A percentile compares a stretch with the other conserved stretches of the same genome.
These are phyloP conservation scores for Ceratobasidium sp. DNA, from an alignment of 1,284 basidiomycete genomes.

Conservation along the genomic window DNA sequence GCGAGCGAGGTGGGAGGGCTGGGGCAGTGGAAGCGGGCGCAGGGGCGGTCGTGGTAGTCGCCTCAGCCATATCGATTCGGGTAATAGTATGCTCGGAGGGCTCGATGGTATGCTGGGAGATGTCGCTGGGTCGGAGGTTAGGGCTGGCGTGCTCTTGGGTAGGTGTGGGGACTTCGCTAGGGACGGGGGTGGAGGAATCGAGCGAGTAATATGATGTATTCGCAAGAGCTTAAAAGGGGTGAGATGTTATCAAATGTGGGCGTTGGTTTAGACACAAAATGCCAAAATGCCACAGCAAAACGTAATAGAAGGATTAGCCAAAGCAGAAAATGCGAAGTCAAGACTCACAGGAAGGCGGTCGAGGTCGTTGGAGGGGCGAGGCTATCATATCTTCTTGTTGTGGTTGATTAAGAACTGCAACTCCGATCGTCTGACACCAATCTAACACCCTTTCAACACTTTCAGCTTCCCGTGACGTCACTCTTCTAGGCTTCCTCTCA, in stretches of 20 bases:
- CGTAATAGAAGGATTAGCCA: not conserved
- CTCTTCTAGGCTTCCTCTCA: no score
- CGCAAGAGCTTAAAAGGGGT: conserved; percentile 12
- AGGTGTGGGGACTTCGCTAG: conserved; percentile 25
- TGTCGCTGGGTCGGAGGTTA: conserved; percentile 15
- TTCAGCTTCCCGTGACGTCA: conserved; percentile 23
- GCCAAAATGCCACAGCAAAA: conserved; percentile 5
- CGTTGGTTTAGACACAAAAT: not conserved
- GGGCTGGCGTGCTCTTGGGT: conserved; percentile 35
- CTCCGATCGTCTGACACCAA: no score
- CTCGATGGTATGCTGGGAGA: conserved; percentile 15
- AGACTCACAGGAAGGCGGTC: conserved; percentile 29
- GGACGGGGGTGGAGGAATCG: conserved; percentile 17
- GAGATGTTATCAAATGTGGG: not conserved
- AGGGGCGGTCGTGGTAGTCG: not conserved
- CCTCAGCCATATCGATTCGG: conserved; percentile 13
- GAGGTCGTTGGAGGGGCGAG: not conserved
- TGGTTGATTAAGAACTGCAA: no score
- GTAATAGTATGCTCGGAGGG: conserved; percentile 25
- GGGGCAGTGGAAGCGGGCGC: conserved; percentile 2
- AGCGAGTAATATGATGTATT: conserved; percentile 28
- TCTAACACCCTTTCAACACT: not conserved
- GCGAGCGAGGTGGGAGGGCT: conserved; percentile 2
- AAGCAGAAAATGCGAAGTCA: not conserved
- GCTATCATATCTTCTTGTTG: no score